Base-by-base conservation (phyloP, 306 rosid species). In the Cicer pinnatifidum region DNA sequence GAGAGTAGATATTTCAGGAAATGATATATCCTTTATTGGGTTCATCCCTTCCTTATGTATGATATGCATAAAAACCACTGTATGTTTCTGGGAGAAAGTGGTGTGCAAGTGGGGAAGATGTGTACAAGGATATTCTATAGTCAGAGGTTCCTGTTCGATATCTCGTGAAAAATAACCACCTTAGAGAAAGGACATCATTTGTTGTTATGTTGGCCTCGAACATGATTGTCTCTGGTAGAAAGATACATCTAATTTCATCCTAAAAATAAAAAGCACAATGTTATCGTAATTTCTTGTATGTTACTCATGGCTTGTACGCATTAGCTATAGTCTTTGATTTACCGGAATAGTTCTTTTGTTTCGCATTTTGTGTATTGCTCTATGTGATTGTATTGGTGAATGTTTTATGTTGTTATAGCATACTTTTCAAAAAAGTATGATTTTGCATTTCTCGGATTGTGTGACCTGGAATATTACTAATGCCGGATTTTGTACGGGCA, bases 401-500 rank as follows among this genome's bases (percentile, higher is more conserved):
- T 16, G 38, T 44, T 28, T 17, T 57, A 3, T n/a, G 63, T 58
- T 52, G 19, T n/a, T 53, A 40, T n/a, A 9, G 44, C 7, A 52
- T 39, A n/a, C 13, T 83, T 33, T 51, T 81, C 9, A 20, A 41
- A 56, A 62, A 17, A 67, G 45, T 73, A 46, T 69, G 75, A 11
- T 50, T 75, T 80, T 76, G 45, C 45, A 44, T 23, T 68, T 62
- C 53, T 50, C 41, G 17, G 64, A 45, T 74, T 77, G 40, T 75
- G 72, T 59, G 48, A 67, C 56, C 53, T 80, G 68, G 69, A 77
- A 52, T 43, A 37, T 70, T 76, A 77, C 69, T 12, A 51, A 61
- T 65, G 85, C 73, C 72, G 69, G 54, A 77, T 62, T 78, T 78
- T 81, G 52, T 75, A 68, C 75, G 83, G 78, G 73, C 79, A 46